Evolutionary conservation across 2,329 filamentous ascomycete species (phyloP).

Genomic region (Penicillium sp.): DNA sequence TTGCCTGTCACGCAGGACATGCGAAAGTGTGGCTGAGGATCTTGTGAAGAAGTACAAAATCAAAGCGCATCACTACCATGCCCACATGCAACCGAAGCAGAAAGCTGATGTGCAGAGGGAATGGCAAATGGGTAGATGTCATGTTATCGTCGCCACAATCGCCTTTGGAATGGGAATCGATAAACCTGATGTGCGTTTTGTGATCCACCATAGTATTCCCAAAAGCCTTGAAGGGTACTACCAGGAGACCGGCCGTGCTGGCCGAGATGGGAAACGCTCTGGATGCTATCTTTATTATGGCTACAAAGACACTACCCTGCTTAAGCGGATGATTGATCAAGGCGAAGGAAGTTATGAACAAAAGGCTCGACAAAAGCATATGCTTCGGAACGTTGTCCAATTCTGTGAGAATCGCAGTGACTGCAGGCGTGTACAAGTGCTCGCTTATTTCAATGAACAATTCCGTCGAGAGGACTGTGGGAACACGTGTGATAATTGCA

Average conservation of each 20-base stretch:
- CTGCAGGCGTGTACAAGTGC: slow-evolving; percentile 82
- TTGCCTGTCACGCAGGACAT: slow-evolving; percentile 79
- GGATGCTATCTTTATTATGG: slow-evolving; percentile 89
- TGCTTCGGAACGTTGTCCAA: slow-evolving; percentile 80
- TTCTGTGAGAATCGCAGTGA: slow-evolving; percentile 89
- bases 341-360: slow-evolving; percentile 74
- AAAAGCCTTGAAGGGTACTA: slow-evolving; percentile 98
- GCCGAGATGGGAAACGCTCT: slow-evolving; percentile 82
- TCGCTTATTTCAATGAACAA: slow-evolving; percentile 89
- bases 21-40: slow-evolving; percentile 74
- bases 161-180: slow-evolving; percentile 99
- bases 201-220: slow-evolving; percentile 88
- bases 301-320: slow-evolving; percentile 70
- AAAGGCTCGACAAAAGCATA: slow-evolving; percentile 77
- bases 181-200: slow-evolving; percentile 93
- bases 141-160: slow-evolving; percentile 96
- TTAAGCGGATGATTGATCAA: slow-evolving; percentile 81
- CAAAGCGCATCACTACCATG: slow-evolving; percentile 81
- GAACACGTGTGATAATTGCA: slow-evolving; percentile 85
- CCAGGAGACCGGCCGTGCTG: slow-evolving; percentile 93
- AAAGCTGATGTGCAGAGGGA: slow-evolving; percentile 70
- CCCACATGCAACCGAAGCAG: slow-evolving; percentile 66
- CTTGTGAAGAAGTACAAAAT: slow-evolving; percentile 64
- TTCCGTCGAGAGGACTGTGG: slow-evolving; percentile 73
- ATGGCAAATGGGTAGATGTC: slow-evolving; percentile 77